These are phyloP conservation scores for Pleurotus citrinopileatus DNA, from an alignment of 768 basidiomycete species.

Conservation along the genomic window DNA sequence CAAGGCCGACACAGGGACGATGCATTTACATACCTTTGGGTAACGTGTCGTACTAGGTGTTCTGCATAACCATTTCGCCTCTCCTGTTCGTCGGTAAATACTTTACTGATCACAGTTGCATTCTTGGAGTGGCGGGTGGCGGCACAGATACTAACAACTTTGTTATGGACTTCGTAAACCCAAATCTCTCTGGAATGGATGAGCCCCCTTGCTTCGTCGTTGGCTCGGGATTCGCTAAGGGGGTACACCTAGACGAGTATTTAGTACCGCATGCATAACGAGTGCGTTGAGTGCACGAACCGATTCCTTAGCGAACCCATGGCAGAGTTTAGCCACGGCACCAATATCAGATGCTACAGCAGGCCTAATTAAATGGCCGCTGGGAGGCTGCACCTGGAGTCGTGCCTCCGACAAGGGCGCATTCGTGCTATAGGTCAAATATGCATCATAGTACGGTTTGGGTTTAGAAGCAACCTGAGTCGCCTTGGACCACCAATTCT, in stretches of 20 bases:
- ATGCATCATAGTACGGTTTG: slow-evolving; percentile 50
- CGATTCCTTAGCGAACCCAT: slow-evolving; percentile 51
- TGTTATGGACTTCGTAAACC: slow-evolving; percentile 43
- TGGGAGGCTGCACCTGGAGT: slow-evolving; percentile 20
- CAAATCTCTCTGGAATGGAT: slow-evolving; percentile 48
- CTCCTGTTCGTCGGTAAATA: slow-evolving; percentile 47
- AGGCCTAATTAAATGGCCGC: slow-evolving; percentile 33
- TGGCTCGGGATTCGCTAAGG: slow-evolving; percentile 33
- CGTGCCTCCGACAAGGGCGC: slow-evolving; percentile 29
- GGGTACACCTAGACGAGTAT: slow-evolving; percentile 49
- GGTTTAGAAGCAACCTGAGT: slow-evolving; percentile 34
- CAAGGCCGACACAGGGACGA: slow-evolving; percentile 11
- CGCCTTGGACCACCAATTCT: slow-evolving; percentile 39
- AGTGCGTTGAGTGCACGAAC: too few species aligned
- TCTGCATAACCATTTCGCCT: slow-evolving; percentile 48
- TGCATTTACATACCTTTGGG: slow-evolving; percentile 30
- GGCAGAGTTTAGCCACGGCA: slow-evolving; percentile 39
- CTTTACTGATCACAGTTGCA: slow-evolving; percentile 57
- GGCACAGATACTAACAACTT: slow-evolving; percentile 50
- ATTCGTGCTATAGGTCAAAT: slow-evolving; percentile 40
- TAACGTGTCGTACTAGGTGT: slow-evolving; percentile 46
- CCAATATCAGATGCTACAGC: slow-evolving; percentile 36
- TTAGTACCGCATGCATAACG: too few species aligned
- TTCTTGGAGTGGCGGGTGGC: slow-evolving; percentile 49
- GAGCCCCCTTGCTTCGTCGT: slow-evolving; percentile 43